phyloP scores from a whole-genome alignment of 305 asterid species.

The Withania somnifera region DNA sequence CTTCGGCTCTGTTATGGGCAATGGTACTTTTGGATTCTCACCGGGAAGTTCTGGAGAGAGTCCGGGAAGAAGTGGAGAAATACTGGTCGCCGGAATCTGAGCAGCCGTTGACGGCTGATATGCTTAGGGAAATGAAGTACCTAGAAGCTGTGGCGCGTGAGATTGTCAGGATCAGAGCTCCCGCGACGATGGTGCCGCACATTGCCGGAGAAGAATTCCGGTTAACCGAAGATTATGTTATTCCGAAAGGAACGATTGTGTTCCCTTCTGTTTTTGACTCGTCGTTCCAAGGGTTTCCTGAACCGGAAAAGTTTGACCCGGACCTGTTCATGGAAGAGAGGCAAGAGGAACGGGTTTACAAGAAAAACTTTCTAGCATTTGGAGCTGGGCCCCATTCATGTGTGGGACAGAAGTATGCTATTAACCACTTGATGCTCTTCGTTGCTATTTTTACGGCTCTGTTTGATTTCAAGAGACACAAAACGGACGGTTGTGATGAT shows the following conservation, averaged over 20 bases:
- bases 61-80: constrained; percentile 34
- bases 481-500: constrained; percentile 65
- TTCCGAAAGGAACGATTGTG: constrained; percentile 64
- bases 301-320: constrained; percentile 68
- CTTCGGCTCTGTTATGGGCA: constrained; percentile 65
- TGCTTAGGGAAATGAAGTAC: constrained; percentile 58
- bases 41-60: constrained; percentile 30
- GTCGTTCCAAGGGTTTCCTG: constrained; percentile 57
- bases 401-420: constrained; percentile 74
- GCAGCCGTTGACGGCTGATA: constrained; percentile 28
- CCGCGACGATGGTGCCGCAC: constrained; percentile 79
- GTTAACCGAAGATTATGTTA: constrained; percentile 38
- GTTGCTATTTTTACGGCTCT: constrained; percentile 42
- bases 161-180: constrained; percentile 55
- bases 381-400: constrained; percentile 87
- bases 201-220: constrained; percentile 52
- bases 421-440: constrained; percentile 55
- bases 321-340: constrained; percentile 56
- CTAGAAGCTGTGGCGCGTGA: constrained; percentile 79
- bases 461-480: constrained; percentile 52
- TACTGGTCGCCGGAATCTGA: constrained; percentile 37
- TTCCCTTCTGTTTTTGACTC: constrained; percentile 71
- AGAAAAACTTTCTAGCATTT: constrained; percentile 49
- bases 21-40: constrained; percentile 42
- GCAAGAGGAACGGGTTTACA: constrained; percentile 54